These are phyloP conservation scores for Ophiocordyceps robertsii DNA, from an alignment of 2,329 filamentous ascomycete species.

Conservation along the genomic window DNA sequence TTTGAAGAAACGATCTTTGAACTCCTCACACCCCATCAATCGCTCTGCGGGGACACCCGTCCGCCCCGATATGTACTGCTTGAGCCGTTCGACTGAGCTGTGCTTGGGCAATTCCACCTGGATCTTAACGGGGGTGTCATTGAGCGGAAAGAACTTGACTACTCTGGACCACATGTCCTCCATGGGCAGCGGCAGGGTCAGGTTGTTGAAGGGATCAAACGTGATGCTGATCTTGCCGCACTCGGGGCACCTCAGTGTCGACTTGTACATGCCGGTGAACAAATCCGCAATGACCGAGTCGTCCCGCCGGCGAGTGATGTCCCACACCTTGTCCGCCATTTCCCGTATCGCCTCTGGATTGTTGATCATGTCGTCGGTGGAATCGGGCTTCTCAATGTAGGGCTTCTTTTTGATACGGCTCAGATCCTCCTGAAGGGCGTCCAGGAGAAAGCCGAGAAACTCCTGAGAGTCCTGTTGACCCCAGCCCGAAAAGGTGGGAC, in stretches of 20 bases:
- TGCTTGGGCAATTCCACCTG: conserved; percentile 72
- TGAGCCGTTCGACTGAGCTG: conserved; percentile 53
- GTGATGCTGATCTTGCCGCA: conserved; percentile 97
- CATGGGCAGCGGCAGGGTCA: conserved; percentile 82
- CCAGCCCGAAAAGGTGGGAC: conserved; percentile 81
- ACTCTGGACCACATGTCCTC: conserved; percentile 67
- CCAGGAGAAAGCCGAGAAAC: conserved; percentile 86
- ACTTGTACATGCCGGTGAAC: conserved; percentile 97
- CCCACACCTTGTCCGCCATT: conserved; percentile 81
- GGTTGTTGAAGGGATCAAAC: conserved; percentile 92
- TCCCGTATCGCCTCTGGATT: conserved; percentile 67
- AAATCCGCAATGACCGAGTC: conserved; percentile 92
- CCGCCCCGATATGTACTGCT: conserved; percentile 55
- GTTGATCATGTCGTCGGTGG: conserved; percentile 87
- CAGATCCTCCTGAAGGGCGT: conserved; percentile 88
- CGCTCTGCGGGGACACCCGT: conserved; percentile 50
- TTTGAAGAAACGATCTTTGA: conserved; percentile 75
- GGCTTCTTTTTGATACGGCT: conserved; percentile 92
- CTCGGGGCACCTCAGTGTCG: conserved; percentile 79
- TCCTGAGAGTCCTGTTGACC: conserved; percentile 97
- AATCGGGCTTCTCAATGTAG: conserved; percentile 95
- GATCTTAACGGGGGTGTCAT: conserved; percentile 56
- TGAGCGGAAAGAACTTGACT: conserved; percentile 66
- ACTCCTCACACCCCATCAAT: conserved; percentile 73
- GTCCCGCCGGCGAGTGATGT: conserved; percentile 83